These are phyloP conservation scores for Symmetrospora coprosmae DNA, from an alignment of 768 basidiomycete genomes.

Conservation along the genomic window DNA sequence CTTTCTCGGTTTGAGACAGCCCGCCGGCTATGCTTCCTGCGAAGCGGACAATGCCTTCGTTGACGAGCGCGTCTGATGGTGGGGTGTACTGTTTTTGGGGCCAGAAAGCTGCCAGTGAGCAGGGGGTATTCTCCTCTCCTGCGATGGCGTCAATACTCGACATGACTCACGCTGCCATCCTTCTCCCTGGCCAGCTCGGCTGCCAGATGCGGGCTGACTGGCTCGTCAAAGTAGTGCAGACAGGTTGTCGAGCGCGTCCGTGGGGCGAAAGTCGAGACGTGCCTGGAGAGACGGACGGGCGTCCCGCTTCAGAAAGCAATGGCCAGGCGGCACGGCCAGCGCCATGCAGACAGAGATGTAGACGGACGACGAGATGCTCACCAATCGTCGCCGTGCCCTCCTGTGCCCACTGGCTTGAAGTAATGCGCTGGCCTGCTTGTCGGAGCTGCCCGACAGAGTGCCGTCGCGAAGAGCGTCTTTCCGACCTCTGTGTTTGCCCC, in stretches of 20 bases:
- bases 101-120: too few species aligned
- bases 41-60: conserved; percentile 37
- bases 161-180: background rate
- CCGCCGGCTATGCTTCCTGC: conserved; percentile 45
- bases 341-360: too few species aligned
- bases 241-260: conserved; percentile 49
- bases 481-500: conserved; percentile 95
- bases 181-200: conserved; percentile 39
- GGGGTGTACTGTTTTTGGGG: conserved; percentile 29
- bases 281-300: conserved; percentile 6
- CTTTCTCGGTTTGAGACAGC: conserved; percentile 7
- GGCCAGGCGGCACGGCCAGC: background rate
- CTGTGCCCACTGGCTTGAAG: conserved; percentile 81
- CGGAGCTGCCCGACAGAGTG: conserved; percentile 51
- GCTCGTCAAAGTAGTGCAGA: conserved; percentile 69
- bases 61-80: conserved; percentile 33
- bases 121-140: too few species aligned
- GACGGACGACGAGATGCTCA: conserved; percentile 38
- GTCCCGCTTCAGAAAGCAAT: background rate
- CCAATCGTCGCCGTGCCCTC: conserved; percentile 74
- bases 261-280: conserved; percentile 24
- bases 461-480: conserved; percentile 78
- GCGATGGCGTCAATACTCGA: too few species aligned
- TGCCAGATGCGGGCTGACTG: conserved; percentile 86
- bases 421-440: conserved; percentile 34